Base-by-base conservation (phyloP, 192 early-diverging fungal genomes). In the Umbelopsis ramanniana region DNA sequence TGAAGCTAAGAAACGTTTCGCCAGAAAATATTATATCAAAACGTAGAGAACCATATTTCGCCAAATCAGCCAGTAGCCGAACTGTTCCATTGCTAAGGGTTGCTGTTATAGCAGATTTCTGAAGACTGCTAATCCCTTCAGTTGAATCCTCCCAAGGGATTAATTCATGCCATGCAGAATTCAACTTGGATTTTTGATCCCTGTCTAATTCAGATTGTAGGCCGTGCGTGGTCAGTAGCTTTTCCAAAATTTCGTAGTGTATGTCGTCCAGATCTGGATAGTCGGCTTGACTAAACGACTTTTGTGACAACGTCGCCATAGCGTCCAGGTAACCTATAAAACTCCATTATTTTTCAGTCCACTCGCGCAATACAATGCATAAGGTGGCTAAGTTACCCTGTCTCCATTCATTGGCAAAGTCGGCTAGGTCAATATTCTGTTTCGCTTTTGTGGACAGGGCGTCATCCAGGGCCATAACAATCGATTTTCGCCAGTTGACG, bases 81-180 rank as follows among this genome's bases (percentile, higher is more conserved):
- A 63, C 57, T 15, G 57, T 63, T 37, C 57, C 57, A 17, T 63
- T 63, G 33, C 57, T 63, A 10, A 63, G 57, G 4, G 57, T 63
- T 9, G 57, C 57, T 17, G 57, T 63, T 37, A 63, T 63, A n/a
- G 57, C 57, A 17, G 33, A 37, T 17, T 63, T 63, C 26, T 63
- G 57, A 2, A 63, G 33, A 37, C 33, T 17, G 11, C 12, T 10
- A 7, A 63, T 2, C 15, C 57, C 57, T 19, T 29, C 57, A 19
- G 33, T 2, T 19, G 57, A 37, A n/a, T 63, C 57, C 0, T 37
- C 26, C 57, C 57, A 63, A 15, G 57, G 57, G 15, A n/a, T 14
- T 19, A 63, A n/a, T 37, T 37, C 2, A 33, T 63, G 57, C 57
- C 57, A 63, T 22, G 2, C 14, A 14, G 17, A 11, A 63, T 63